Evolutionary conservation across 805 yeast species (phyloP).

Genomic region (Ogataea degrootiae): DNA sequence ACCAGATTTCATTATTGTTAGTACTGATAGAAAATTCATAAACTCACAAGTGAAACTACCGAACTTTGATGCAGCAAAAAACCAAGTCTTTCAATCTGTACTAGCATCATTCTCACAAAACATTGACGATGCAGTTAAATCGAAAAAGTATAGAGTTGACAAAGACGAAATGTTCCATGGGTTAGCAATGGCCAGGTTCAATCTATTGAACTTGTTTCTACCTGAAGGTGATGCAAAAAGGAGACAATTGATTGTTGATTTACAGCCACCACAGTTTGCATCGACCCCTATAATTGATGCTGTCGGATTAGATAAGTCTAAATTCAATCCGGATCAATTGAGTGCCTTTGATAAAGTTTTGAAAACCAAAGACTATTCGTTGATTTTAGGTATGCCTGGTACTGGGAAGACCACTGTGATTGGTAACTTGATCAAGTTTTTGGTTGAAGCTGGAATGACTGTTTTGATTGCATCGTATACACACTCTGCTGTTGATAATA

Average conservation of each 20-base stretch:
- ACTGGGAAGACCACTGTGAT: constrained; percentile 94
- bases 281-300: constrained; percentile 15
- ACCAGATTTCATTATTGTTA: constrained; percentile 39
- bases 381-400: constrained; percentile 96
- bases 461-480: constrained; percentile 84
- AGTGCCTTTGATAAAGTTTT: constrained; percentile 64
- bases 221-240: constrained; percentile 39
- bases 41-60: constrained; percentile 34
- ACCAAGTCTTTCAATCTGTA: constrained; percentile 51
- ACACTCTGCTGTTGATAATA: constrained; percentile 94
- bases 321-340: constrained; percentile 68
- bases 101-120: constrained; percentile 23
- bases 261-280: constrained; percentile 41
- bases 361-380: constrained; percentile 65
- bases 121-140: constrained; percentile 3
- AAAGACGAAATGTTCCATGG: constrained; percentile 74
- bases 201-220: constrained; percentile 63
- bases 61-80: constrained; percentile 37
- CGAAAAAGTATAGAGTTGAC: constrained; percentile 59
- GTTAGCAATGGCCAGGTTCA: constrained; percentile 70
- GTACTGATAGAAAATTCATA: constrained; percentile 49
- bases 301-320: constrained; percentile 13
- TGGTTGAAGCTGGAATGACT: constrained; percentile 58
- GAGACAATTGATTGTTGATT: constrained; percentile 50
- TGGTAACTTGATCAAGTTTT: constrained; percentile 59